Evolutionary conservation across 176 grass and related monocot genomes (phyloP), one percentile per base, ranked within the genome.

Genomic region (Elaeis guineensis): DNA sequence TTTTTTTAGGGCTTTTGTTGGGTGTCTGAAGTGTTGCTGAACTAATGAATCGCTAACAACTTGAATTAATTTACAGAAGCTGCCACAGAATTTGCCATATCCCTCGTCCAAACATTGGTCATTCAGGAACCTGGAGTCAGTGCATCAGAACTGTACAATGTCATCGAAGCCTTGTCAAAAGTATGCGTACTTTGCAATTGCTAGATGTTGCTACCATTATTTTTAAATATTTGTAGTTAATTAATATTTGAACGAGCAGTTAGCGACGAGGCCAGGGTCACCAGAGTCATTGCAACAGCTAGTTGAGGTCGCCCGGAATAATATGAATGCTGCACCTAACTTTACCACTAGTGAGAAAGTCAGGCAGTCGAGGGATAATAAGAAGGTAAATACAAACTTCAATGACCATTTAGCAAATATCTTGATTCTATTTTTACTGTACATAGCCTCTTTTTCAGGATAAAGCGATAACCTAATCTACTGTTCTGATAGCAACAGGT

Each of bases 81-180:
- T 35, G 92, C 92, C 60, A 90, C 81, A 0, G 86, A 96, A 19
- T 96, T 90, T 72, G 71, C 86, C 60, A 87, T 90, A 69, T 80
- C 91, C 26, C 91, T 96, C 59, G 76, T 96, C 69, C 86, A 87
- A 81, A 75, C 86, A 61, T 76, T 96, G 80, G 75, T 96, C 58
- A 65, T 69, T 63, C 83, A 96, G 76, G 86, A 90, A 82, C 68
- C 83, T 59, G 85, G 35, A 55, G 78, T 77, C 57, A 76, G 81
- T 29, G 53, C 87, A 55, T 85, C 78, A 0, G 75, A 96, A 69
- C 62, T 96, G 65, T 90, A 63, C 71, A 95, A 80, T 82, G 76
- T 95, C 16, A 71, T 95, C 61, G 91, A 96, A 72, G 83, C 69
- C 54, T 73, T 96, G 55, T 82, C 91, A 23, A 87, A 96, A 69